A percentile compares a stretch with the other conserved stretches of the same genome.
Conservation (phyloP, 768 basidiomycete species). For the Hysterangium stoloniferum region DNA sequence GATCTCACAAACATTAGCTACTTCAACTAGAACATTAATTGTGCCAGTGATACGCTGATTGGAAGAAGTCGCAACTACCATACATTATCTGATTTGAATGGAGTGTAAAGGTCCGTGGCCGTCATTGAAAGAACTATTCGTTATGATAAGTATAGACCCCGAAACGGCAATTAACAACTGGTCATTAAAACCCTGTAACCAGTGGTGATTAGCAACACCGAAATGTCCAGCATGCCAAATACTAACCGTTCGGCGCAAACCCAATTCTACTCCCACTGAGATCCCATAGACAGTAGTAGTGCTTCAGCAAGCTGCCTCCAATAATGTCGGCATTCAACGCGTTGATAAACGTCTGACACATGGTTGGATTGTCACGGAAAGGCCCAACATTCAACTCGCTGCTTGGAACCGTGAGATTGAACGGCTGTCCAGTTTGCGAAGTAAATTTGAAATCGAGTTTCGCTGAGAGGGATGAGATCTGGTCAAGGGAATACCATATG, state of each 20-base stretch:
- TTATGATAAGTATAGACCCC: too few species aligned
- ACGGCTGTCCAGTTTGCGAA: conserved; percentile 36
- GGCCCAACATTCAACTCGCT: conserved; percentile 51
- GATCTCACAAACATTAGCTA: too few species aligned
- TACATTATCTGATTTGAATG: too few species aligned
- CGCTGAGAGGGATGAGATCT: conserved; percentile 40
- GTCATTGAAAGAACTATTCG: too few species aligned
- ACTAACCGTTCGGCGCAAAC: conserved; percentile 37
- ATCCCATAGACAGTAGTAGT: conserved; percentile 55
- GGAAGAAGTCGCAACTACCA: too few species aligned
- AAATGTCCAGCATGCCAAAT: too few species aligned
- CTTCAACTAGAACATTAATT: too few species aligned
- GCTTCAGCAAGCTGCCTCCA: conserved; percentile 50
- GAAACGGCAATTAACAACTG: too few species aligned
- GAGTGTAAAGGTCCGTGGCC: too few species aligned
- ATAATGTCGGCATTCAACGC: conserved; percentile 45
- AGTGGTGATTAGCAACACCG: too few species aligned
- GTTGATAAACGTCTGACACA: conserved; percentile 54
- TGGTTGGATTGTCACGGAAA: conserved; percentile 37
- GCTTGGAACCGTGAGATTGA: conserved; percentile 52
- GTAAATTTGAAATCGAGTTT: conserved; percentile 47
- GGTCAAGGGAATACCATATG: conserved; percentile 45
- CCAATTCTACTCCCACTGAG: conserved; percentile 41
- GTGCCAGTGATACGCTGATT: too few species aligned
- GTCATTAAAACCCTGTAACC: too few species aligned